A percentile compares a stretch with the other conserved stretches of the same genome.
Conservation (phyloP, 441 rosid genomes). For the Capsella rubella region DNA sequence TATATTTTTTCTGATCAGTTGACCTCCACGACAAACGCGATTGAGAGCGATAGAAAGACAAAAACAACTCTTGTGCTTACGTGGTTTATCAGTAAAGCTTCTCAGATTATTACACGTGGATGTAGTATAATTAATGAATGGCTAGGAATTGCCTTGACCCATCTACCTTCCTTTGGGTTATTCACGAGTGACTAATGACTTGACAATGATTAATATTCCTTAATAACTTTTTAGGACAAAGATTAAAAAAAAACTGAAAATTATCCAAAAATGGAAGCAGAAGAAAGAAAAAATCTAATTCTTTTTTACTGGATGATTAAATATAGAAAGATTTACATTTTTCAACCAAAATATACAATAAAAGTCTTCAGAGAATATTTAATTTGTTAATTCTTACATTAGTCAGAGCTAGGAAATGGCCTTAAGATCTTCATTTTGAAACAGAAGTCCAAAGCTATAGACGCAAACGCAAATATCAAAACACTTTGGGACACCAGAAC, state of each 20-base stretch:
- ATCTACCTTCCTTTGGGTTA: slow-evolving; percentile 34
- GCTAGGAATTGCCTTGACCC: slow-evolving; percentile 25
- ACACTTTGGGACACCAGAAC: slow-evolving; percentile 68
- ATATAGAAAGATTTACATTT: too few relatives aligned
- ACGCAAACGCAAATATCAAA: slow-evolving; percentile 72
- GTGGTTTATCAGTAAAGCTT: slow-evolving; percentile 41
- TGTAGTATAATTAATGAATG: slow-evolving; percentile 16
- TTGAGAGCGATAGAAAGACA: slow-evolving; percentile 38
- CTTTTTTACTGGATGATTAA: too few relatives aligned
- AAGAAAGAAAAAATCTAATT: too few relatives aligned
- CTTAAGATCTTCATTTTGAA: slow-evolving; percentile 66
- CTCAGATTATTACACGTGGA: slow-evolving; percentile 58
- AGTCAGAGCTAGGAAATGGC: slow-evolving; percentile 64
- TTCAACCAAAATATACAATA: not conserved
- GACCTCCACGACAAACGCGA: slow-evolving; percentile 55
- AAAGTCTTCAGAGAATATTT: not conserved
- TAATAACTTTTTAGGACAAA: too few relatives aligned
- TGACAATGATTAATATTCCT: too few relatives aligned
- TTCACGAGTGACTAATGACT: slow-evolving; percentile 30
- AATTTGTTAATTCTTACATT: not conserved
- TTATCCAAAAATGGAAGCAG: too few relatives aligned
- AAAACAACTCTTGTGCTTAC: slow-evolving; percentile 46
- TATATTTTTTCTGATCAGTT: slow-evolving; percentile 52
- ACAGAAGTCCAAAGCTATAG: slow-evolving; percentile 74
- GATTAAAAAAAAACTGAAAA: too few relatives aligned